Evolutionary conservation across 129 eudicot genomes (phyloP).

Genomic region (Daucus carota): DNA sequence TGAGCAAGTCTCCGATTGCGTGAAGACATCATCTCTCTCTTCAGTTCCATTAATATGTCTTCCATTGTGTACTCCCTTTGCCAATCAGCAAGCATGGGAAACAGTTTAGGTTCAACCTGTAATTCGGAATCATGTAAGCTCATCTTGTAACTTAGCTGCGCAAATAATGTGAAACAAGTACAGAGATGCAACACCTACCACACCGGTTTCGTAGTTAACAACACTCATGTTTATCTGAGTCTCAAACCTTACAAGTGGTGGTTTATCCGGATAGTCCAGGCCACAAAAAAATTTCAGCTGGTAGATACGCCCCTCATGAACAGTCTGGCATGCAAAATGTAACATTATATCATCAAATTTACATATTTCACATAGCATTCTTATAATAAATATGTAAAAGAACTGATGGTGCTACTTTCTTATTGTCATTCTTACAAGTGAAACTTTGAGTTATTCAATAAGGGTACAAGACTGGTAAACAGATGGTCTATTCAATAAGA

Average conservation of each 20-base stretch:
- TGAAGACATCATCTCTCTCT: constrained; percentile 73
- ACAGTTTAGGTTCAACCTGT: constrained; percentile 67
- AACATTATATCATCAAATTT: neutral
- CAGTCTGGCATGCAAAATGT: constrained; percentile 39
- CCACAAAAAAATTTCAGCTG: constrained; percentile 40
- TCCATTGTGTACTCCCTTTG: constrained; percentile 80
- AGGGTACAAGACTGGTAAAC: too few relatives aligned
- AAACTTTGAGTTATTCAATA: too few relatives aligned
- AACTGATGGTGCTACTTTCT: too few relatives aligned
- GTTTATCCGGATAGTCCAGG: constrained; percentile 35
- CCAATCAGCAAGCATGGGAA: constrained; percentile 87
- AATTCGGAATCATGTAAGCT: constrained; percentile 15
- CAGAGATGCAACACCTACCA: constrained; percentile 36
- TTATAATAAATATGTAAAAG: neutral
- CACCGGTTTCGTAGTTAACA: constrained; percentile 40
- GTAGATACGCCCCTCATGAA: constrained; percentile 69
- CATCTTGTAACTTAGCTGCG: constrained; percentile 5
- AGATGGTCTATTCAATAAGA: too few relatives aligned
- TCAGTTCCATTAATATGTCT: constrained; percentile 56
- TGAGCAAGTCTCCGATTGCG: constrained; percentile 75
- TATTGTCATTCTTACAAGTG: too few relatives aligned
- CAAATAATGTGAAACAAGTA: neutral
- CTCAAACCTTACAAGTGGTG: constrained; percentile 39
- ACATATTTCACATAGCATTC: neutral
- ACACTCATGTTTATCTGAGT: constrained; percentile 37